Evolutionary conservation across 2,329 filamentous ascomycete species (phyloP).

Genomic region (Sordariomycetes sp.): DNA sequence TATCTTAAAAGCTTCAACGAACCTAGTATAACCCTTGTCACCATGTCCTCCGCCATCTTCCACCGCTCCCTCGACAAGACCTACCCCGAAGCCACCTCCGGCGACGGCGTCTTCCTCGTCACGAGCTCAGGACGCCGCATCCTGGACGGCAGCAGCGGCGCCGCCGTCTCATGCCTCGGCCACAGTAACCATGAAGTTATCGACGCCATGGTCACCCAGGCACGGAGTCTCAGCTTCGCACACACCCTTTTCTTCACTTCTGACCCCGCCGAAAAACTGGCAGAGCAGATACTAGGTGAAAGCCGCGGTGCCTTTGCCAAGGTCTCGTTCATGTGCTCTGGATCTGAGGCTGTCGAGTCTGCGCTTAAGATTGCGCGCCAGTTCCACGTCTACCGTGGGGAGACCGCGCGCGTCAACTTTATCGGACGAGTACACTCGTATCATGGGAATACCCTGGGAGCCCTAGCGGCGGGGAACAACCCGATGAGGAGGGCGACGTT

Average conservation of each 20-base stretch:
- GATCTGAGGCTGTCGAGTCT: constrained; percentile 27
- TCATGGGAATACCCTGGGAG: constrained; percentile 35
- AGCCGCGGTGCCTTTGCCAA: constrained; percentile 17
- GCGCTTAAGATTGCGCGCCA: constrained; percentile 33
- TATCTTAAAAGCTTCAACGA: no score
- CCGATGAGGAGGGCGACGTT: constrained; percentile 14
- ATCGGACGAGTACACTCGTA: constrained; percentile 31
- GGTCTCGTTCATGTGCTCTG: constrained; percentile 21
- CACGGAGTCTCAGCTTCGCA: constrained; percentile 22
- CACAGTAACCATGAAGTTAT: constrained; percentile 43
- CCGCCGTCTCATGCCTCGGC: constrained; percentile 52
- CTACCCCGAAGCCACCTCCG: constrained; percentile 5
- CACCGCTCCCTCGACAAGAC: constrained; percentile 6
- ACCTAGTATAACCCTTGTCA: not conserved
- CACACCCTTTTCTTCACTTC: constrained; percentile 14
- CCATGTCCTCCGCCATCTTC: constrained; percentile 4
- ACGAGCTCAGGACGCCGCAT: constrained; percentile 28
- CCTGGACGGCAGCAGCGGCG: constrained; percentile 56
- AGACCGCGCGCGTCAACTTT: constrained; percentile 22
- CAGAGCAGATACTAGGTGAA: constrained; percentile 12
- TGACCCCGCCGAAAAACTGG: constrained; percentile 14
- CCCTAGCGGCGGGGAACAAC: constrained; percentile 23
- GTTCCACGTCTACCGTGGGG: constrained; percentile 26
- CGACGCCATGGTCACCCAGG: constrained; percentile 38
- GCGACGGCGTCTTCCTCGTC: constrained; percentile 8